phyloP scores from a whole-genome alignment of 164 flowering plant genomes.

The Pachysandra terminalis region DNA sequence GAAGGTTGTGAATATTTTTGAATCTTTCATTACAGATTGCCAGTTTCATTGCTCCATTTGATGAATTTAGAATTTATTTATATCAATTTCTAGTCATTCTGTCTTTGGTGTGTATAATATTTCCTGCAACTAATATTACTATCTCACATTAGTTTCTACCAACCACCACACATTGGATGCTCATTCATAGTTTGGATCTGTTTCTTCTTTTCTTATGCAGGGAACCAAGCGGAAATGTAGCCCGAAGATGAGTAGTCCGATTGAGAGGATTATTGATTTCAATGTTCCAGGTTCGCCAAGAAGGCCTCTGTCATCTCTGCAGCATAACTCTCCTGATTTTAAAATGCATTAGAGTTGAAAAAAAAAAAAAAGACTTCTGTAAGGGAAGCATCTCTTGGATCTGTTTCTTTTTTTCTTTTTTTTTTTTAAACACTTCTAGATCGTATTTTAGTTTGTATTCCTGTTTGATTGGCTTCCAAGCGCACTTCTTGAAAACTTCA shows the following conservation, averaged over 20 bases:
- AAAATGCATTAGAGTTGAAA: conserved; percentile 42
- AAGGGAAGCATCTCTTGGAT: background rate
- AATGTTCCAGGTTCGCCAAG: conserved; percentile 44
- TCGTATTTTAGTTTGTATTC: no score
- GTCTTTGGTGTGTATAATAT: no score
- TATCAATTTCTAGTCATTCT: no score
- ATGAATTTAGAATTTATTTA: background rate
- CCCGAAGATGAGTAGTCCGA: conserved; percentile 41
- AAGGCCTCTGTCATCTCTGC: conserved; percentile 68
- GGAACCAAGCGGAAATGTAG: conserved; percentile 66
- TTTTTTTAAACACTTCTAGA: no score
- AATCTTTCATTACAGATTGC: background rate
- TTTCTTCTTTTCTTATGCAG: conserved; percentile 28
- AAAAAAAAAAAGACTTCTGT: background rate
- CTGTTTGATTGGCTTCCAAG: no score
- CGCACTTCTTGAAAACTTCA: no score
- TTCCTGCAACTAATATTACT: no score
- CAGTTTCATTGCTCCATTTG: no score
- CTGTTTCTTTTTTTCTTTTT: background rate
- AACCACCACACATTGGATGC: background rate
- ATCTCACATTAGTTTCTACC: no score
- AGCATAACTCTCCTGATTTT: conserved; percentile 52
- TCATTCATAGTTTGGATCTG: background rate
- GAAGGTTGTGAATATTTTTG: conserved; percentile 31
- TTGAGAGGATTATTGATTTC: conserved; percentile 47